Evolutionary conservation across 1,284 basidiomycete genomes (phyloP), one percentile per base, ranked within the genome.

Genomic region (Ganoderma multipileum): DNA sequence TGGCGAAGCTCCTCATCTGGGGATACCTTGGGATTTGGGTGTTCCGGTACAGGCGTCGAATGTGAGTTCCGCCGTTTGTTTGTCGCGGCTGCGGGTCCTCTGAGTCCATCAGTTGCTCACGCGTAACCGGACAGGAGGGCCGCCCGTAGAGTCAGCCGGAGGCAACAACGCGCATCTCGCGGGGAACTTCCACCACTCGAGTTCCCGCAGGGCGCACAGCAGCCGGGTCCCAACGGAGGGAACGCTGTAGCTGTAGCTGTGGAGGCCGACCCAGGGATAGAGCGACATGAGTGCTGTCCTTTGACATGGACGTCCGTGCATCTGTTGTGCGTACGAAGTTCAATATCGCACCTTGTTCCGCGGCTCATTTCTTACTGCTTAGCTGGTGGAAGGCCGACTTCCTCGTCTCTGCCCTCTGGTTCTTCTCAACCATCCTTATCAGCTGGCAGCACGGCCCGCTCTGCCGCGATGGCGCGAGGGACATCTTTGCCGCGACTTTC

Each of bases 351-450:
- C n/a, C 14, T 30, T 38, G 16, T 61, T 8, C 14, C 11, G 12
- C 9, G 23, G 47, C 47, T 50, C 5, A 50, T 33, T 47, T 7
- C 16, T 14, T 9, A 2, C 39, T 42, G 38, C 39, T 4, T 30
- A 62, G 61, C 28, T 11, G 47, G 9, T 63, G 63, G 57, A 72
- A 65, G 38, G 52, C 63, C 11, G 69, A 68, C 42, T 65, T 63
- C 2, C 77, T 91, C 64, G 78, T 90, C 71, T 90, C 89, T 18
- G 74, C 93, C 26, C 85, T 84, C 67, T 94, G 92, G 91, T 93
- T 93, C 75, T 77, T 93, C 16, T 88, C 86, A 26, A 89, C 90
- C 12, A 87, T 93, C 73, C 88, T 93, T 41, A 79, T 93, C 68
- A 83, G 87, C 69, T 93, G 91, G 73, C 88, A 88, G 18, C 89